Base-by-base conservation (phyloP, 257 asterid species). In the Thymus mandschuricus region DNA sequence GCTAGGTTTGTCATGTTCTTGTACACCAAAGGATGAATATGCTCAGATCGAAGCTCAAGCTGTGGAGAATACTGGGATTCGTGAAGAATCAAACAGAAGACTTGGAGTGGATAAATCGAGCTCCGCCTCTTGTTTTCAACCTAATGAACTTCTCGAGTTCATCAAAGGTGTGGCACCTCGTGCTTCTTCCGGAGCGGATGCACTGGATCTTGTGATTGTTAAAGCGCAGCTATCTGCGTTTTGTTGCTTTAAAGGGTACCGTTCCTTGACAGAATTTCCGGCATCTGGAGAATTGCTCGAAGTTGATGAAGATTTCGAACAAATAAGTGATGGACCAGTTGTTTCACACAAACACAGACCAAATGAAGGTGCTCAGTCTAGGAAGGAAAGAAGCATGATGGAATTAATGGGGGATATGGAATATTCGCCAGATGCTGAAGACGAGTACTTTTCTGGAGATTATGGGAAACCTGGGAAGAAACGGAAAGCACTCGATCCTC, bases 1-100 rank as follows among this genome's bases (percentile, higher is more conserved):
- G 83, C 81, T 95, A 61, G 98, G 99, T 38, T 66, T 95, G 78
- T 73, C 94, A 0, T 95, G 99, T 66, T 84, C 91, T 75, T 95
- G 99, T 72, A 72, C 66, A 30, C 86, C 90, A 1, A 75, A 80
- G 75, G 87, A 87, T 55, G 88, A 68, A 8, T 74, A 60, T 75
- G 77, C 79, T 6, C 77, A 68, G 76, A 84, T 92, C 15, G 88
- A 87, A 76, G 65, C 80, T 71, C 98, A 95, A 84, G 66, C 72
- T 69, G 84, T 95, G 34, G 96, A 92, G 71, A 95, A 92, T 68
- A 67, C 92, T 28, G 99, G 99, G 64, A 88, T 95, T 71, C 83
- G 86, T 52, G 92, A 89, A 79, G 96, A 88, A 75, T 90, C 97
- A 2, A 85, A 88, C 72, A 79, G 54, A 64, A 92, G 93, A 77